Percentiles rank a stretch among this genome's conserved stretches.
phyloP scores from a whole-genome alignment of 306 rosid genomes.

The Vigna hirtella region DNA sequence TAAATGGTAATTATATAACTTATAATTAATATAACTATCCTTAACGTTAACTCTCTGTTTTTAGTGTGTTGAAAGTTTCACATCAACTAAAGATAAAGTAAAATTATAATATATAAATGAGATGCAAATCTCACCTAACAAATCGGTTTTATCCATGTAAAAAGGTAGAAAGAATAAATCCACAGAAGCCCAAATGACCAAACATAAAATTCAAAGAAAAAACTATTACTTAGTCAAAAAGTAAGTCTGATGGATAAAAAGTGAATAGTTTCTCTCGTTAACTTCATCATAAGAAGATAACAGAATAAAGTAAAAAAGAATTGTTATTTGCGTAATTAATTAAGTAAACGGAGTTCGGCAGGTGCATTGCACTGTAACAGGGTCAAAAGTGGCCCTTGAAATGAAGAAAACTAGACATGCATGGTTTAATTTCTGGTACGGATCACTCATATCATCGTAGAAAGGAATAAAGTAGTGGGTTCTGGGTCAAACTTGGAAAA shows the following conservation, averaged over 20 bases:
- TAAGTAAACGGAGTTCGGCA: neutral
- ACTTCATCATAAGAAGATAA: neutral
- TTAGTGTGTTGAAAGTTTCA: too few relatives aligned
- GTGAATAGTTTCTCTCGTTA: neutral
- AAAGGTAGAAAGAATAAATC: too few relatives aligned
- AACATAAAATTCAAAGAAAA: too few relatives aligned
- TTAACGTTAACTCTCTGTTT: too few relatives aligned
- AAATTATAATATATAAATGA: too few relatives aligned
- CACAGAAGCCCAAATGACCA: too few relatives aligned
- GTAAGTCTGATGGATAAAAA: too few relatives aligned
- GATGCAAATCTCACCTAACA: too few relatives aligned
- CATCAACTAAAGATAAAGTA: rapidly evolving
- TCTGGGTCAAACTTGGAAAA: neutral
- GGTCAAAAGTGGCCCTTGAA: constrained; percentile 14
- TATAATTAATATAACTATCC: too few relatives aligned
- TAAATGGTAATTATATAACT: too few relatives aligned
- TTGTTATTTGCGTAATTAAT: neutral
- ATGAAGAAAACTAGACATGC: neutral
- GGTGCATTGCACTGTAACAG: constrained; percentile 12
- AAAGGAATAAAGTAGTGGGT: constrained; percentile 4
- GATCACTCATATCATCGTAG: neutral
- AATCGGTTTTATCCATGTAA: too few relatives aligned
- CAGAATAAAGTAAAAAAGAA: neutral
- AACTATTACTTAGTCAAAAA: too few relatives aligned
- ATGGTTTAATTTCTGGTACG: constrained; percentile 11